Base-by-base conservation (phyloP, 169 alveolate genomes). In the Plasmodium gonderi region DNA sequence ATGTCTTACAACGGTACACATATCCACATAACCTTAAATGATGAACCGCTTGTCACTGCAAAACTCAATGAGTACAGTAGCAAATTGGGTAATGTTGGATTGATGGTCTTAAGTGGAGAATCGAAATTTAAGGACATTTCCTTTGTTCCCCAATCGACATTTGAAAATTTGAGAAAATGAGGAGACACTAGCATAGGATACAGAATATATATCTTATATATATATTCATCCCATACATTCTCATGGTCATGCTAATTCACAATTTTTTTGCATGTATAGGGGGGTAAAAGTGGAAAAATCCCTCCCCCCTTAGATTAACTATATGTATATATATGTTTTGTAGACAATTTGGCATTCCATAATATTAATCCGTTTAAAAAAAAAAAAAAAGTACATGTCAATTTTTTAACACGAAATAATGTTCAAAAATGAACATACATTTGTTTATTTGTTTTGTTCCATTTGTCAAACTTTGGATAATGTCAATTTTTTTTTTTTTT, bases 61-160 rank as follows among this genome's bases (percentile, higher is more conserved):
- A 44, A 64, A 33, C 38, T 90, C 23, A 79, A 90, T 9, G 72
- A 90, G 23, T 33, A 33, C 72, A 11, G 54, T 14, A 72, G 65
- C 42, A 49, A 83, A 17, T 72, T 69, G 54, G 94, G 94, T 1
- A 64, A 49, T 65, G 76, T 65, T 14, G 94, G 94, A 7, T 36
- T 90, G 20, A 78, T 90, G 23, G 79, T 69, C 36, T 49, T 90
- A 90, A 77, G 67, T 17, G 94, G 94, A 23, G 83, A 90, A 78
- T 64, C 83, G 1, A 78, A 31, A 42, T 90, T 77, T 69, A 78
- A 67, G 38, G 72, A 49, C 42, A 67, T 90, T 23, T 12, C 36
- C 49, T 78, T 90, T 54, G 14, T 83, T 44, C 83, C 92, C 7
- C 54, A 80, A 26, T 33, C 7, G 69, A 78, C 14, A 47, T 38